Evolutionary conservation across 176 grass and related monocot genomes (phyloP).

Genomic region (Aegilops speltoides): DNA sequence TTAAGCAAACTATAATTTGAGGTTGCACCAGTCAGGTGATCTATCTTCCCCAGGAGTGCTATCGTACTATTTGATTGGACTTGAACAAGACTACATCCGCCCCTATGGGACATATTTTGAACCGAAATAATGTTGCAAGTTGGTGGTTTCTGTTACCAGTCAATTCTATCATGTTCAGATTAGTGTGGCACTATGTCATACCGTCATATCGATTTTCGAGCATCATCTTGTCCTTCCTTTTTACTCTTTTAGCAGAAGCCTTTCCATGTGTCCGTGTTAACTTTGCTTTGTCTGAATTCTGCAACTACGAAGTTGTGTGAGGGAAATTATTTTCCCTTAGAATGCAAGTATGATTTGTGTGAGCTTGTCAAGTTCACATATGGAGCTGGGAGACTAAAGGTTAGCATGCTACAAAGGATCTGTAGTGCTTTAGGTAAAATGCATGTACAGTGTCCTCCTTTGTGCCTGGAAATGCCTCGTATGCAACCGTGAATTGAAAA

Average conservation of each 20-base stretch:
- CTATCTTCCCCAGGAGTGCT: slow-evolving; percentile 20
- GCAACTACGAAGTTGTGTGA: background rate
- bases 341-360: background rate
- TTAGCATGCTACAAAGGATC: background rate
- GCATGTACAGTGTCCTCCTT: background rate
- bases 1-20: slow-evolving; percentile 16
- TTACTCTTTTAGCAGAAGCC: background rate
- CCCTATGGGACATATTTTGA: slow-evolving; percentile 7
- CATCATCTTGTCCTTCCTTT: background rate
- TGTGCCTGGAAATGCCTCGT: background rate
- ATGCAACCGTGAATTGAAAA: background rate
- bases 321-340: background rate
- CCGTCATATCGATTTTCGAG: slow-evolving; percentile 14
- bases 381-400: background rate
- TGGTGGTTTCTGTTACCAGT: slow-evolving; percentile 26
- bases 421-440: background rate
- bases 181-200: slow-evolving; percentile 24
- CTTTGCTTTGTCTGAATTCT: slow-evolving; percentile 6
- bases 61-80: slow-evolving; percentile 1
- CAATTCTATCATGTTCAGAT: slow-evolving; percentile 35
- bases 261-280: background rate
- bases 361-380: slow-evolving; percentile 11
- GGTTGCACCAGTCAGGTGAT: slow-evolving; percentile 15
- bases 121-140: slow-evolving; percentile 23
- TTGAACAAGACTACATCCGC: background rate